Percentiles rank a stretch among this genome's conserved stretches.
phyloP scores from a whole-genome alignment of 805 yeast genomes.

The Allodekkera sacchari region DNA sequence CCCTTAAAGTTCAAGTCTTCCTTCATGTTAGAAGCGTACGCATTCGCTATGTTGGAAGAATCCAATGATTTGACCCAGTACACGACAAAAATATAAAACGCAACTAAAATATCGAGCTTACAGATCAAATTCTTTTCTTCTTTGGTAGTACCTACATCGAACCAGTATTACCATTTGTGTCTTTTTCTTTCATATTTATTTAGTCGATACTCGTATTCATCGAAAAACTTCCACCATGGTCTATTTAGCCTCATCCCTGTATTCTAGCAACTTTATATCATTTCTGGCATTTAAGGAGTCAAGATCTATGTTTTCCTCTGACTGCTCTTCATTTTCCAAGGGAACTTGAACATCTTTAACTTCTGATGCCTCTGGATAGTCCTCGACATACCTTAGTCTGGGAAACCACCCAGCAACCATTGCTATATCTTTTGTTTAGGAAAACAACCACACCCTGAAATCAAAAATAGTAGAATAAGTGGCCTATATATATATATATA shows the following conservation, averaged over 20 bases:
- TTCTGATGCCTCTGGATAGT: too few relatives aligned
- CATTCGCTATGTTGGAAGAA: constrained; percentile 51
- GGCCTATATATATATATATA: too few relatives aligned
- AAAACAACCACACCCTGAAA: too few relatives aligned
- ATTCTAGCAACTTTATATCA: constrained; percentile 28
- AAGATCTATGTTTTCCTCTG: too few relatives aligned
- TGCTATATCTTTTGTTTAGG: too few relatives aligned
- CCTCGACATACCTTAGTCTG: too few relatives aligned
- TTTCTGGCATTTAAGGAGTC: too few relatives aligned
- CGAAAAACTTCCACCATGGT: constrained; percentile 48
- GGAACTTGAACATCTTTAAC: too few relatives aligned
- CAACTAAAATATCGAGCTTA: constrained; percentile 48
- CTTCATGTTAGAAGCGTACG: constrained; percentile 58
- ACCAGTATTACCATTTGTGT: constrained; percentile 49
- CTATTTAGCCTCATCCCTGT: constrained; percentile 46
- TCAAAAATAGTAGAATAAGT: too few relatives aligned
- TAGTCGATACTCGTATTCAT: constrained; percentile 54
- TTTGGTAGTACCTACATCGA: constrained; percentile 36
- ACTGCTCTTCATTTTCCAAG: too few relatives aligned
- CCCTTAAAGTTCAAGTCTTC: constrained; percentile 51
- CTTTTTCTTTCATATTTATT: constrained; percentile 24
- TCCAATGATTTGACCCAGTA: constrained; percentile 75
- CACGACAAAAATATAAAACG: constrained; percentile 48
- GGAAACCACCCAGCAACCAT: too few relatives aligned
- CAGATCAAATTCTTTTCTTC: constrained; percentile 37